Evolutionary conservation across 805 yeast genomes (phyloP), one percentile per base, ranked within the genome.

Genomic region (Kuraishia piskuri): DNA sequence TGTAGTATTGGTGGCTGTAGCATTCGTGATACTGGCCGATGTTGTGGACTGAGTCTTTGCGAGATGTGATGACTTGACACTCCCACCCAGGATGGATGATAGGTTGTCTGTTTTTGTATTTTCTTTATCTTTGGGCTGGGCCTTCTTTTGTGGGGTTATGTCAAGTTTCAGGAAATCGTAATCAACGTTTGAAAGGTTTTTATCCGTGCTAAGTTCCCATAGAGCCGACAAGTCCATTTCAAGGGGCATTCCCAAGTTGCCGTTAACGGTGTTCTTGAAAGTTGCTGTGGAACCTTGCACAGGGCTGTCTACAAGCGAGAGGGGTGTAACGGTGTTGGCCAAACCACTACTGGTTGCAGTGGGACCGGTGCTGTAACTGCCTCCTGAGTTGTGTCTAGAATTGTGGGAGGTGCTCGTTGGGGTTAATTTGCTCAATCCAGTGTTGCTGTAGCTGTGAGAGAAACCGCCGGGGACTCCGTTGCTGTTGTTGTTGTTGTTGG

Each of bases 191-290:
- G 61, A 51, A 14, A 63, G 52, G 9, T 57, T 40, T 22, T 58
- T 59, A 50, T 65, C 69, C 47, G 60, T 60, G 23, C 58, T 62
- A 22, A 64, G 52, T 49, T 63, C 61, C 49, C 63, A 36, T 21
- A 66, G 51, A 48, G 65, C 66, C 14, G 64, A 58, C 37, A 66
- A 56, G 40, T 61, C 59, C 44, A 59, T 46, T 20, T 57, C 57
- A 26, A 61, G 46, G 23, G 50, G 44, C 14, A 55, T 58, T 19
- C 48, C 50, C 0, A 47, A 36, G 49, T 47, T 23, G 3, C 21
- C 25, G 31, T 8, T 45, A 5, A 31, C 53, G 19, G 37, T 3
- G 22, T 52, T 52, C 25, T 47, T 47, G 31, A n/a, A 22, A 6
- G 49, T 22, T 20, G 8, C 26, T 1, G 55, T 26, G 9, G 54